Base-by-base conservation (phyloP, 768 basidiomycete genomes). In the Kwoniella sp. region DNA sequence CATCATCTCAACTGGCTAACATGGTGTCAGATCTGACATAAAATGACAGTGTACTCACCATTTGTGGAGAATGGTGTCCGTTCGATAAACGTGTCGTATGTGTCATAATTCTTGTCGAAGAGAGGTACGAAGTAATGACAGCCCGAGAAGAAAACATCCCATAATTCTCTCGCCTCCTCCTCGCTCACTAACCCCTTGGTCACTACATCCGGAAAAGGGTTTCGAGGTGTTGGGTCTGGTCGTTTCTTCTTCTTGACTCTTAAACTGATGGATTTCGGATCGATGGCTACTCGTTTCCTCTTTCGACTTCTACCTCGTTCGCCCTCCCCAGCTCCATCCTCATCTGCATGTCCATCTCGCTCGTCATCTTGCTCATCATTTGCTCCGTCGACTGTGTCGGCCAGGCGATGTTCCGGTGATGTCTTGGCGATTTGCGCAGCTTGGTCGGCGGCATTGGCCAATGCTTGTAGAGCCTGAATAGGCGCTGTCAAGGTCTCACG, bases 51-150 rank as follows among this genome's bases (percentile, higher is more conserved):
- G 24, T 15, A 57, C 67, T 29, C 27, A 72, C 92, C 89, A 80
- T 95, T 91, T 79, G 93, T 93, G 57, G 92, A 93, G 89, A 92
- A 97, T 4, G 94, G 94, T 5, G 90, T 90, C 70, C 94, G 88
- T 79, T 92, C 91, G 83, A 88, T 89, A 71, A 94, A 84, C 69
- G 88, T 87, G 78, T 95, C 93, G 82, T 90, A 94, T 17, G 91
- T 91, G 83, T 97, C 94, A 81, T 92, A 95, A 63, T 83, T 82
- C 30, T 91, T 90, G 81, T 96, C 92, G 83, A 94, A 96, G 66
- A 96, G 84, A 51, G 94, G 93, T 69, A 96, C 92, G 84, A 96
- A 97, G 78, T 93, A 85, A 83, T 96, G 90, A 82, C 92, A 96
- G 53, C 93, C 93, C 62, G 90, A 88, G 83, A 95, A 95, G 84